Percentiles rank a stretch among this genome's conserved stretches.
Evolutionary conservation across 768 basidiomycete species (phyloP).

Genomic region (Amanita rubescens): DNA sequence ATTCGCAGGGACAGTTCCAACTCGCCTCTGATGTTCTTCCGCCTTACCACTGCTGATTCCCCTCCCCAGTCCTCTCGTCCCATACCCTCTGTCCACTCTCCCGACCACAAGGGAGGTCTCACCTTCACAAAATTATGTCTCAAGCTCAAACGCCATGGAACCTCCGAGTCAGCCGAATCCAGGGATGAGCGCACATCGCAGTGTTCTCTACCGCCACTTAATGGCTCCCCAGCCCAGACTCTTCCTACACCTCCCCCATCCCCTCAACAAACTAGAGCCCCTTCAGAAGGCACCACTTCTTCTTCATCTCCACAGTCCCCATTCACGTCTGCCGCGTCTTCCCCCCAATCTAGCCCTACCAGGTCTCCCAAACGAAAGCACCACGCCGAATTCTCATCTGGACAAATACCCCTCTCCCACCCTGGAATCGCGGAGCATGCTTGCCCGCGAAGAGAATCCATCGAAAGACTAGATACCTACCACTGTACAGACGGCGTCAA

Average conservation of each 20-base stretch:
- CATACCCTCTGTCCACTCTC: background rate
- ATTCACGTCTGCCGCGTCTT: background rate
- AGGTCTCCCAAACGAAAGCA: constrained; percentile 12
- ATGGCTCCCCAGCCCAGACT: background rate
- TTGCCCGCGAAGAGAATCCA: constrained; percentile 18
- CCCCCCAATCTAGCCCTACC: background rate
- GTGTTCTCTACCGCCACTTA: no score
- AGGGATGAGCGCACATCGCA: background rate
- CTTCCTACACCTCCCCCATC: background rate
- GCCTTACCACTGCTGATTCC: constrained; percentile 10
- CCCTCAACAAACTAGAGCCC: background rate
- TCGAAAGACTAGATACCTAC: constrained; percentile 36
- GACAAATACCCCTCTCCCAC: constrained; percentile 31
- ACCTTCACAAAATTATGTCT: constrained; percentile 50
- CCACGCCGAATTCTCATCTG: constrained; percentile 31
- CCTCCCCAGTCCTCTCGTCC: constrained; percentile 10
- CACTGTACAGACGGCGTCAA: constrained; percentile 60
- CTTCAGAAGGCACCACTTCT: background rate
- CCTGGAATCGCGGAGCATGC: constrained; percentile 23
- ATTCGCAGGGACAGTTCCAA: background rate
- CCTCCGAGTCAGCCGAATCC: constrained; percentile 15
- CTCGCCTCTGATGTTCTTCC: constrained; percentile 11
- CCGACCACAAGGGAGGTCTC: constrained; percentile 25
- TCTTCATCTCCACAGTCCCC: background rate
- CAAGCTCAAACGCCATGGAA: constrained; percentile 37